Conservation (phyloP, 176 grass and related monocot genomes). For the Oryza meyeriana region DNA sequence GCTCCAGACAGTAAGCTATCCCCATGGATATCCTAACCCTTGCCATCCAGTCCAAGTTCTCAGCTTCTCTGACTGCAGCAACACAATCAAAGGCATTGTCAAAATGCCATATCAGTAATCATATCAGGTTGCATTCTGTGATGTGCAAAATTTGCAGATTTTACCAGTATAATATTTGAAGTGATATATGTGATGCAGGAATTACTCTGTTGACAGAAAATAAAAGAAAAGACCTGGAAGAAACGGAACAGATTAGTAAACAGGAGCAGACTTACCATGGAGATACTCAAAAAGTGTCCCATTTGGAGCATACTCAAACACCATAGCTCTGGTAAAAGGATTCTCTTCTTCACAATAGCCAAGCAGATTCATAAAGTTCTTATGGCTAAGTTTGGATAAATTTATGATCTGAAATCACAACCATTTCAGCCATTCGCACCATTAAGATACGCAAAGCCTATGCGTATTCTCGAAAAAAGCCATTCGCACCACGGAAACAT, state of each 20-base stretch:
- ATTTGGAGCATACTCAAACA: slow-evolving; percentile 87
- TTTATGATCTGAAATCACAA: slow-evolving; percentile 48
- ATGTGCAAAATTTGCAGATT: not conserved
- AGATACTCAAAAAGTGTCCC: slow-evolving; percentile 82
- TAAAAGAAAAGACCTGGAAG: not conserved
- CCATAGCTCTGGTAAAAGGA: slow-evolving; percentile 78
- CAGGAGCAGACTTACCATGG: slow-evolving; percentile 41
- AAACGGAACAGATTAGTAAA: not conserved
- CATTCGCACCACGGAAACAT: not conserved
- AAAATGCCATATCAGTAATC: not conserved
- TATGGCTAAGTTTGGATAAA: slow-evolving; percentile 66
- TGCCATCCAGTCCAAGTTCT: slow-evolving; percentile 56
- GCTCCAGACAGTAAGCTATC: slow-evolving; percentile 77
- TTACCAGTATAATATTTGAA: not conserved
- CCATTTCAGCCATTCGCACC: not conserved
- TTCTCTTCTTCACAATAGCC: slow-evolving; percentile 68
- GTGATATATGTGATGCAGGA: no score
- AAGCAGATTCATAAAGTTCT: slow-evolving; percentile 80
- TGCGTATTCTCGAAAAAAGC: no score
- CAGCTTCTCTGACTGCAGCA: slow-evolving; percentile 69
- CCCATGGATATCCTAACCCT: slow-evolving; percentile 84
- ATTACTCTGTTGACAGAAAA: not conserved
- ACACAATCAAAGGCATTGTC: not conserved
- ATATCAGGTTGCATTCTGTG: not conserved
- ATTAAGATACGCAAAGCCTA: no score